Evolutionary conservation across 805 yeast species (phyloP).

Genomic region (Ogataea corticis): DNA sequence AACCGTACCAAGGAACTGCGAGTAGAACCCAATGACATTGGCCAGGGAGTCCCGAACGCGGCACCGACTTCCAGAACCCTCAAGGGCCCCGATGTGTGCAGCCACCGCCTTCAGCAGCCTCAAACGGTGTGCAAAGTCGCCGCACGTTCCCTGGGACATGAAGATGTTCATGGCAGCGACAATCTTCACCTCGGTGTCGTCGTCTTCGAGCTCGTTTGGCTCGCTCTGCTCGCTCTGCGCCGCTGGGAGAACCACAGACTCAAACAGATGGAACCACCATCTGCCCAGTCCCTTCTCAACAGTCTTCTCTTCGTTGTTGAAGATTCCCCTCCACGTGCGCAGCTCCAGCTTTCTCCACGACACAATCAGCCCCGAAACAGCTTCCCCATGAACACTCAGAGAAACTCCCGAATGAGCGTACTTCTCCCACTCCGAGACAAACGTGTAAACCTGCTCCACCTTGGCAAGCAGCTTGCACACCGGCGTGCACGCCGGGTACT

Average conservation of each 20-base stretch:
- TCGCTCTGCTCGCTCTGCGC: slow-evolving; percentile 45
- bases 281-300: slow-evolving; percentile 56
- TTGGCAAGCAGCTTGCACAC: slow-evolving; percentile 76
- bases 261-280: slow-evolving; percentile 94
- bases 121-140: slow-evolving; percentile 68
- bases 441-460: slow-evolving; percentile 82
- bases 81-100: slow-evolving; percentile 45
- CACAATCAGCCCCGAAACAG: slow-evolving; percentile 68
- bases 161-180: slow-evolving; percentile 69
- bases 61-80: slow-evolving; percentile 20
- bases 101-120: slow-evolving; percentile 63
- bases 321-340: slow-evolving; percentile 78
- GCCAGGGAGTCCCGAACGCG: slow-evolving; percentile 43
- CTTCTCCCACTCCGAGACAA: slow-evolving; percentile 89
- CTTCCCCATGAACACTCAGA: slow-evolving; percentile 52
- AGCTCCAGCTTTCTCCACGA: slow-evolving; percentile 91
- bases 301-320: slow-evolving; percentile 59
- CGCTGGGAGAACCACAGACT: slow-evolving; percentile 62
- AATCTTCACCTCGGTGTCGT: slow-evolving; percentile 36
- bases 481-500: slow-evolving; percentile 66
- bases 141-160: slow-evolving; percentile 71
- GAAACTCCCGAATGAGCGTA: slow-evolving; percentile 82
- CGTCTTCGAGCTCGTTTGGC: slow-evolving; percentile 39
- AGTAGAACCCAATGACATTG: slow-evolving; percentile 64
- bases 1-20: slow-evolving; percentile 60